A percentile compares a stretch with the other conserved stretches of the same genome.
Evolutionary conservation across 805 yeast genomes (phyloP).

Genomic region (Wickerhamomyces bovis): DNA sequence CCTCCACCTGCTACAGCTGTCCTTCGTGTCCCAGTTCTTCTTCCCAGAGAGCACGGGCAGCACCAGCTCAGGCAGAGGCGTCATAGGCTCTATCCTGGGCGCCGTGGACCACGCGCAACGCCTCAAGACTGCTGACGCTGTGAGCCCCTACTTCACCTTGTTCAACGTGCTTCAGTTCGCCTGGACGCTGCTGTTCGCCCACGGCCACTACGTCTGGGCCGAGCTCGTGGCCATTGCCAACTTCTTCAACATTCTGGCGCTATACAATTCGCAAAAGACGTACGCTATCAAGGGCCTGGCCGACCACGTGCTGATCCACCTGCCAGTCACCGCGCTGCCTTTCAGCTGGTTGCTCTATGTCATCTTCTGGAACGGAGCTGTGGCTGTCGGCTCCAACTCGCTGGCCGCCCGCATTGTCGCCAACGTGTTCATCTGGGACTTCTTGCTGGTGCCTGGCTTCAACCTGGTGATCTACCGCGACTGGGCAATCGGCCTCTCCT

Average conservation of each 20-base stretch:
- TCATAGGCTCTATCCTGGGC: constrained; percentile 2
- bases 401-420: constrained; percentile 64
- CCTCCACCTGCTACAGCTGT: constrained; percentile 45
- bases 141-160: constrained; percentile 57
- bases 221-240: constrained; percentile 56
- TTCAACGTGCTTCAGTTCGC: constrained; percentile 55
- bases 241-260: constrained; percentile 49
- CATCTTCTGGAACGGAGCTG: constrained; percentile 83
- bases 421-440: constrained; percentile 73
- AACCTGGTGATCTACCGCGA: constrained; percentile 58
- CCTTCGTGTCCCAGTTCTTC: constrained; percentile 42
- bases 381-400: constrained; percentile 41
- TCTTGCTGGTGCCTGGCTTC: constrained; percentile 56
- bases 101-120: constrained; percentile 8
- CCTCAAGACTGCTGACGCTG: constrained; percentile 24
- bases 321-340: constrained; percentile 65
- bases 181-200: constrained; percentile 61
- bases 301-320: constrained; percentile 55
- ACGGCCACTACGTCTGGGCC: constrained; percentile 50
- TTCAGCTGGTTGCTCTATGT: constrained; percentile 69
- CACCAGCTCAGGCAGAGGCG: constrained; percentile 10
- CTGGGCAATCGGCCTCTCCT: constrained; percentile 61
- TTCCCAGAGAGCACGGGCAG: constrained; percentile 23
- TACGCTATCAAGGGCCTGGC: constrained; percentile 44
- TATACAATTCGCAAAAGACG: constrained; percentile 52